These are phyloP conservation scores for Geotrichum citri-aurantii DNA, from an alignment of 1,139 yeast genomes.

Conservation along the genomic window DNA sequence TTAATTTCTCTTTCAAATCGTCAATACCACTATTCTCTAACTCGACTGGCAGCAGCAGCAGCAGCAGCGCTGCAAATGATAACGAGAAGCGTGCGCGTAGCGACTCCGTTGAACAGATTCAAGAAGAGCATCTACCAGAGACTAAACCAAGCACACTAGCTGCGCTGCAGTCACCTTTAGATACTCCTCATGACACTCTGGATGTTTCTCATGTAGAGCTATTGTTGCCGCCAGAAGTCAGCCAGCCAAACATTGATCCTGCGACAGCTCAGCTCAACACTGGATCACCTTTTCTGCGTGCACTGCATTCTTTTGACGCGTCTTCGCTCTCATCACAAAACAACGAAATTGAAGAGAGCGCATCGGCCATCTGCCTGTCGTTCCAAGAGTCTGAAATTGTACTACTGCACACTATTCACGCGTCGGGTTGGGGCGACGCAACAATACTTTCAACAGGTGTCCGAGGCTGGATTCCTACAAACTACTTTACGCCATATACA, in stretches of 20 bases:
- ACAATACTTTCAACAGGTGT: slow-evolving; percentile 63
- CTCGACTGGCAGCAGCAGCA: neutral
- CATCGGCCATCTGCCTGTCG: slow-evolving; percentile 68
- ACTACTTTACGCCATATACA: slow-evolving; percentile 56
- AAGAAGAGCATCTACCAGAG: neutral
- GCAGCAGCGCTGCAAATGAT: neutral
- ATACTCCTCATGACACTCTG: neutral
- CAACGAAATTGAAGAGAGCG: slow-evolving; percentile 43
- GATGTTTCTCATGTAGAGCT: neutral
- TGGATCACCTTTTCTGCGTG: slow-evolving; percentile 40
- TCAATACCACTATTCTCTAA: neutral
- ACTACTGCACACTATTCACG: slow-evolving; percentile 81
- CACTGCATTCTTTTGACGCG: slow-evolving; percentile 77
- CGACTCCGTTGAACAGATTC: neutral
- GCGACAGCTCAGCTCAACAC: slow-evolving; percentile 5
- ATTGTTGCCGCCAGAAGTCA: neutral
- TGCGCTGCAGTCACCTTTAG: neutral
- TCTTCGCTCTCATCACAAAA: slow-evolving; percentile 46
- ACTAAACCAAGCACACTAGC: neutral
- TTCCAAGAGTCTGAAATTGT: slow-evolving; percentile 78
- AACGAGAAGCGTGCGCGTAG: neutral
- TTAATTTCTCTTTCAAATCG: neutral
- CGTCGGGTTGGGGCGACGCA: slow-evolving; percentile 98
- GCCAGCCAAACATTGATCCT: neutral
- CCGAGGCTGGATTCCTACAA: slow-evolving; percentile 97